Evolutionary conservation across 2,329 filamentous ascomycete genomes (phyloP), one percentile per base, ranked within the genome.

Genomic region (Pyrenochaeta sp.): DNA sequence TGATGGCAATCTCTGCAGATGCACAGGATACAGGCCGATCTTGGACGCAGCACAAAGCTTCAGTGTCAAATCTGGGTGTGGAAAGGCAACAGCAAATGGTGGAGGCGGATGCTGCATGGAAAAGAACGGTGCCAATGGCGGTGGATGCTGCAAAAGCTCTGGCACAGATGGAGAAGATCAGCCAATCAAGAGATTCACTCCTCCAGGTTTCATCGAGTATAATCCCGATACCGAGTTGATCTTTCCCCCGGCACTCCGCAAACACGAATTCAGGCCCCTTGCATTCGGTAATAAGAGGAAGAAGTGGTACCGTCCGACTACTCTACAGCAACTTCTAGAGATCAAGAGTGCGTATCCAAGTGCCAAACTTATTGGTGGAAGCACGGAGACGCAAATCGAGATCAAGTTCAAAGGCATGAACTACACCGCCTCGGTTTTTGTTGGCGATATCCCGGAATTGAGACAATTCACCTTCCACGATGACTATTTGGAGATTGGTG

Each of bases 381-480:
- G 91, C 68, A 96, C 92, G 2, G 94, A 99, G 72, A 97, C 93
- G 0, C 94, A 97, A 72, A 97, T 99, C 48, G 94, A 99, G 73
- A 89, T 95, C 74, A 96, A 96, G 73, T 97, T 99, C 81, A 97
- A 97, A 75, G 90, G 87, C 1, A 83, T 96, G 78, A 83, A 91
- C 60, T 97, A 97, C 67, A 87, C 87, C 3, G 85, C 89, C 1
- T 96, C 92, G 0, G 89, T 99, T 0, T 97, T 88, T 56, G 89
- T 97, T 7, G 92, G 93, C 8, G 94, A 99, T 62, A 96, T 99
- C 45, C 78, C 89, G 1, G 94, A 97, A 72, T 75, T 99, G 44
- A 81, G 90, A 9, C 87, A 92, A 55, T 97, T 90, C 66, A 79
- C 77, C 3, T 87, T 96, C 67, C 80, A 88, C 28, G 86, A 93